A percentile compares a stretch with the other conserved stretches of the same genome.
These are phyloP conservation scores for Pythium phragmitis DNA, from an alignment of 352 stramenopile species.

Conservation along the genomic window DNA sequence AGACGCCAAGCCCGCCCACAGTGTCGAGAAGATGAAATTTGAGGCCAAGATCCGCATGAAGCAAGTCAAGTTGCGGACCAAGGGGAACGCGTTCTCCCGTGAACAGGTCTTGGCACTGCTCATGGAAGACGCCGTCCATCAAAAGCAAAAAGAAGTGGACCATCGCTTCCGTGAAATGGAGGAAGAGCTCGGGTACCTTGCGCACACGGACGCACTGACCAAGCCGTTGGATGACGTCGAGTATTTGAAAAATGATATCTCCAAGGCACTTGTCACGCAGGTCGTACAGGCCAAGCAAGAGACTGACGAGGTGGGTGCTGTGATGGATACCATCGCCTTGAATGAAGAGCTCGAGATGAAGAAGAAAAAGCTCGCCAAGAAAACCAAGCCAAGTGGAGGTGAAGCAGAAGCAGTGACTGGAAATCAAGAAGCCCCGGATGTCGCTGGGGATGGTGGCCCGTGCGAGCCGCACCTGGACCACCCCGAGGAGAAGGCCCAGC, in stretches of 20 bases:
- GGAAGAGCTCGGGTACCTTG: slow-evolving; percentile 74
- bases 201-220: slow-evolving; percentile 39
- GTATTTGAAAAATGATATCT: slow-evolving; percentile 66
- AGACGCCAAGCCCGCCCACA: slow-evolving; percentile 67
- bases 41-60: slow-evolving; percentile 93
- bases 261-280: slow-evolving; percentile 55
- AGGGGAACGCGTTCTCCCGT: slow-evolving; percentile 71
- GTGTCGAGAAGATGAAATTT: slow-evolving; percentile 92
- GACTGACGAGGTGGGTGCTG: slow-evolving; percentile 31
- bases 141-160: slow-evolving; percentile 75
- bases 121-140: slow-evolving; percentile 81
- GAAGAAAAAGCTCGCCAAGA: slow-evolving; percentile 23
- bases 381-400: slow-evolving; percentile 16
- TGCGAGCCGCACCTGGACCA: slow-evolving; percentile 59
- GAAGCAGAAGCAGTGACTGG: slow-evolving; percentile 14
- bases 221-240: slow-evolving; percentile 48
- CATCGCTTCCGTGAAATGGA: slow-evolving; percentile 87
- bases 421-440: slow-evolving; percentile 5
- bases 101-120: slow-evolving; percentile 82
- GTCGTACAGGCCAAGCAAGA: slow-evolving; percentile 65
- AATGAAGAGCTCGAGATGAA: slow-evolving; percentile 55
- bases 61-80: slow-evolving; percentile 89
- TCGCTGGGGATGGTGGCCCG: not conserved
- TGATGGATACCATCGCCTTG: slow-evolving; percentile 56
- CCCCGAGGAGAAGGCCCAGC: slow-evolving; percentile 32